Evolutionary conservation across 371 early-diverging fungal genomes (phyloP), one percentile per base, ranked within the genome.

Genomic region (Mortierella sp.): DNA sequence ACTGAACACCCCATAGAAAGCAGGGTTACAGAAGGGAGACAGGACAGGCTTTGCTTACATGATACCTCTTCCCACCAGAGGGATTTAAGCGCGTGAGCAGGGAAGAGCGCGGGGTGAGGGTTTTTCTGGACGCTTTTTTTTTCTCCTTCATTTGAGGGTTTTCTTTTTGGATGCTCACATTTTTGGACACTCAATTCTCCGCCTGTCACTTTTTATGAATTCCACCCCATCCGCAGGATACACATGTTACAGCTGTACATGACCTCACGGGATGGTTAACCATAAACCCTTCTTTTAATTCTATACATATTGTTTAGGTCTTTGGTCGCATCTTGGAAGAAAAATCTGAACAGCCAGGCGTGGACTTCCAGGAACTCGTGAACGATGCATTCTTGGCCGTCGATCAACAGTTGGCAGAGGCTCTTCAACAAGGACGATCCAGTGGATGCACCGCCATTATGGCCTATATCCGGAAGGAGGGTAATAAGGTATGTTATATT

Each of bases 391-490:
- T 97, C 81, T 67, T 95, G 34, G 79, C 87, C 58, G 92, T 92
- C 5, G 99, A 98, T 81, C 78, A 82, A 48, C 89, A 89, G 69
- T 80, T 98, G 34, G 89, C 88, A 42, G 83, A 89, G 55, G 80
- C 68, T 4, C 64, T 78, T 27, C 61, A 87, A 78, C 61, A 93
- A 87, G 72, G 90, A 83, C 27, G 84, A 86, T 50, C 88, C 84
- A 64, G 97, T 52, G 99, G 99, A 7, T 97, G 98, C 79, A 97
- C 97, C 2, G 97, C 95, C 6, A 89, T 94, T 15, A 93, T 95
- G 26, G 92, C 93, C 23, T 93, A 91, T 65, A 78, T 97, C 3
- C 66, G 87, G 43, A 79, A 83, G 19, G 89, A 87, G 60, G 82
- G 65, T 26, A 53, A 61, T 26, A 66, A 71, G 55, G 62, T 63